phyloP scores from a whole-genome alignment of 495 filamentous ascomycete genomes.

The Elasticomyces elasticus region DNA sequence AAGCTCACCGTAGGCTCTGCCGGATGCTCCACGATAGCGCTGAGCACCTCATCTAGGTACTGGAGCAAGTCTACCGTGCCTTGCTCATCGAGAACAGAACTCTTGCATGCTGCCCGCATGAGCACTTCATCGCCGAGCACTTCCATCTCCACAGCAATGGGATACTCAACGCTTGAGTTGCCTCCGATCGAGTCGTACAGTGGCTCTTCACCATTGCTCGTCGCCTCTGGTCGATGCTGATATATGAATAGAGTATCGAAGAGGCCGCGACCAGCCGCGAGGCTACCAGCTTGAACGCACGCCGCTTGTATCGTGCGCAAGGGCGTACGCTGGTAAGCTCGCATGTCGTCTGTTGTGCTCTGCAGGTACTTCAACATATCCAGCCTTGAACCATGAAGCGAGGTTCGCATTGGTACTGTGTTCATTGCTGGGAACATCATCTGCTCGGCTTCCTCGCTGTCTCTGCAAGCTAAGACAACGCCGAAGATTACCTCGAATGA shows the following conservation, averaged over 20 bases:
- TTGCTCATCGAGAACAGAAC: conserved; percentile 36
- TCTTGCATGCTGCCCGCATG: conserved; percentile 63
- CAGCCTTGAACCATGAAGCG: conserved; percentile 50
- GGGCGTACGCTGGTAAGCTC: conserved; percentile 56
- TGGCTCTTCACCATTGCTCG: neutral
- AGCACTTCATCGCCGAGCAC: conserved; percentile 41
- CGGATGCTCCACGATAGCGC: conserved; percentile 38
- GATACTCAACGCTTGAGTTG: conserved; percentile 59
- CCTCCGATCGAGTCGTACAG: conserved; percentile 51
- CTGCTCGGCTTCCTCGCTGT: conserved; percentile 44
- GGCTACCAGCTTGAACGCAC: neutral
- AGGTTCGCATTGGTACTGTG: conserved; percentile 53
- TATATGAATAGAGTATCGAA: conserved; percentile 63
- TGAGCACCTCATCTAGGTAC: conserved; percentile 46
- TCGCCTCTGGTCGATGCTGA: conserved; percentile 36
- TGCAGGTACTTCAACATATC: conserved; percentile 60
- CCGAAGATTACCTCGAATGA: conserved; percentile 61
- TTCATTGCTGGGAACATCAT: conserved; percentile 75
- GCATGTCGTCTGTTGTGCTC: conserved; percentile 37
- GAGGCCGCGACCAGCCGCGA: conserved; percentile 1
- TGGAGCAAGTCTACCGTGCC: conserved; percentile 41
- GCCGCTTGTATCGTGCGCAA: conserved; percentile 47
- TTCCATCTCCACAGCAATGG: conserved; percentile 73
- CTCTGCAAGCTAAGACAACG: conserved; percentile 59
- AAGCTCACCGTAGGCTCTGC: conserved; percentile 45